Base-by-base conservation (phyloP, 2,329 filamentous ascomycete genomes). In the Pseudopyrenochaeta lycopersici region DNA sequence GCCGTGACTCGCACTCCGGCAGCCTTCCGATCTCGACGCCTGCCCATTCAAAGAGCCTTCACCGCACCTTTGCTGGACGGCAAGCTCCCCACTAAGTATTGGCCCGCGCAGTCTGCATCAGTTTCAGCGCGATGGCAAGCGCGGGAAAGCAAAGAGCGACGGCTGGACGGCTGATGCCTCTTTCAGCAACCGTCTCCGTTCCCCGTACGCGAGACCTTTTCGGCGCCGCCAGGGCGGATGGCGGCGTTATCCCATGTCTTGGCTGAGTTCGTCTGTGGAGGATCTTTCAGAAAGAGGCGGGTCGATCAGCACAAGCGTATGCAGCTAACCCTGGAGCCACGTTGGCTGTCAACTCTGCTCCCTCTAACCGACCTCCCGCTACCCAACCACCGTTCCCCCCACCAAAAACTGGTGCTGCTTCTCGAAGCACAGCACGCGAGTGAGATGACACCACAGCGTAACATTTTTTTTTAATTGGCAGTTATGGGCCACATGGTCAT, bases 301-400 rank as follows among this genome's bases (percentile, higher is more conserved):
- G 73, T 74, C 73, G 73, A 75, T 75, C 73, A 73, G 63, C 62
- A 67, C 72, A 72, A 73, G 69, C 67, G 70, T 62, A 68, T 74
- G 70, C 71, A 73, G 68, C 71, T 70, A 72, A 73, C 67, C 73
- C 68, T 68, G 71, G 62, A 68, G 70, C 73, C 73, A 73, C 71
- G 71, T 74, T 75, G 66, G 65, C 58, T 65, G 65, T 65, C 60
- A 49, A 54, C 9, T 53, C 63, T 62, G 54, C 59, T 49, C 49
- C 32, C 46, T 62, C 43, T 60, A 67, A 50, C 64, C 67, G 62
- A 64, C 55, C 53, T 60, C 55, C 50, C 58, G 54, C 53, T 50
- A 49, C 46, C 56, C 64, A 60, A 61, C 61, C 53, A 66, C 39
- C 38, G 15, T 29, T 23, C 29, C 36, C 18, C 38, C 36, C 41